Evolutionary conservation across 345 rosid species (phyloP), one percentile per base, ranked within the genome.

Genomic region (Adansonia digitata): DNA sequence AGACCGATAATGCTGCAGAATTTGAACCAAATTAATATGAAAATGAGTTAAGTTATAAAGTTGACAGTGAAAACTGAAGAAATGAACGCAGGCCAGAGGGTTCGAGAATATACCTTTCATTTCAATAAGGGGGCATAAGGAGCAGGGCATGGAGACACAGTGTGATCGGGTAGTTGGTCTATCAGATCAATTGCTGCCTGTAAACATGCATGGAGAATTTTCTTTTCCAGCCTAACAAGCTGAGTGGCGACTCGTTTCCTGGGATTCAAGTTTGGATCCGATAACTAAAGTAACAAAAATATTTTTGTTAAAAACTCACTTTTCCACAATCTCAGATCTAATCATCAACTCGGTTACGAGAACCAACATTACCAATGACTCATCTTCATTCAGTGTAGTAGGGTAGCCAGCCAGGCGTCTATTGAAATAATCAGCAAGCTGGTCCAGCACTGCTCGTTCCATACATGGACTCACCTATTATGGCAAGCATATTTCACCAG

Each of bases 211-310:
- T 81, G 82, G 52, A 94, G 90, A 74, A 92, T 92, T 85, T 87
- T 92, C 95, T 94, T 94, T 83, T 94, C 98, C 82, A 88, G 64
- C 79, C 85, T 82, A 70, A 91, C 97, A 73, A 94, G 97, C 82
- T 90, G 91, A 48, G 97, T 92, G 31, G 98, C 97, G 57, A 94
- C 97, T 84, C 88, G 86, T 84, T 85, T 92, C 88, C 87, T 91
- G 34, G 95, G 97, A 78, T 85, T 86, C 87, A 90, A 71, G 72
- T 77, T 77, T 60, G 85, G 83, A 75, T 92, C 97, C 80, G 86
- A 81, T 92, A 94, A 88, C 98, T 94, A 70, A 74, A 31, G 37
- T 40, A 20, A 62, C 60, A 49, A 66, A 71, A 57, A 67, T 20
- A 37, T 9, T 34, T 61, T 40, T 48, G 60, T 68, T 42, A 76